Conservation (phyloP, 2,329 filamentous ascomycete genomes). For the Aspergillus chevalieri region DNA sequence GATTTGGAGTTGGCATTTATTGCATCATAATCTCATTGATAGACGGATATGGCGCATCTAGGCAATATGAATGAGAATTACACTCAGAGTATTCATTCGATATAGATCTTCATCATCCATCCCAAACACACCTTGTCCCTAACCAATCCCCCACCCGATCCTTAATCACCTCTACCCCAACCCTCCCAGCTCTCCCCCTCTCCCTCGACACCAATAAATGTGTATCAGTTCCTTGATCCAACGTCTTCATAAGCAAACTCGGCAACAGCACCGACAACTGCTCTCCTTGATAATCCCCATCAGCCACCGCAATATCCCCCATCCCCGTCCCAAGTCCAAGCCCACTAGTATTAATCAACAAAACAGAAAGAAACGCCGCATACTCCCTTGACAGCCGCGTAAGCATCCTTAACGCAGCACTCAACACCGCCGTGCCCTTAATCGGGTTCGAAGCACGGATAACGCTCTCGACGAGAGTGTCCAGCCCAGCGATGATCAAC, state of each 20-base stretch:
- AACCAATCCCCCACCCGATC: conserved; percentile 29
- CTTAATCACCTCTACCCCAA: conserved; percentile 34
- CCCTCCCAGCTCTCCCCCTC: conserved; percentile 14
- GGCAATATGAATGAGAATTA: background rate
- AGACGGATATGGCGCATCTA: conserved; percentile 2
- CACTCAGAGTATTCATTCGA: background rate
- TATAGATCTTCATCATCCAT: background rate
- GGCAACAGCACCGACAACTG: conserved; percentile 14
- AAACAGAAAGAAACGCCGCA: conserved; percentile 22
- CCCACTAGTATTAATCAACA: conserved; percentile 33
- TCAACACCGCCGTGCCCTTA: conserved; percentile 28
- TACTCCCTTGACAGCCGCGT: conserved; percentile 28
- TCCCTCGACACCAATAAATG: conserved; percentile 32
- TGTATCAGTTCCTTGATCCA: conserved; percentile 36
- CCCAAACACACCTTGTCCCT: conserved; percentile 34
- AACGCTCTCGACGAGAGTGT: conserved; percentile 30
- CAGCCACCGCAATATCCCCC: background rate
- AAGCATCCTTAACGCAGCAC: conserved; percentile 26
- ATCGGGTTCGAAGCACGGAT: conserved; percentile 33
- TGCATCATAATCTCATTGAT: background rate
- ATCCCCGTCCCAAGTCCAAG: conserved; percentile 14
- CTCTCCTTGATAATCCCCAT: background rate
- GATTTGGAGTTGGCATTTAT: background rate
- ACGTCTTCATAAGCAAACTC: conserved; percentile 27
- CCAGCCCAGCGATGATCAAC: conserved; percentile 32